Conservation (phyloP, 192 early-diverging fungal species). For the Thamnidium elegans region DNA sequence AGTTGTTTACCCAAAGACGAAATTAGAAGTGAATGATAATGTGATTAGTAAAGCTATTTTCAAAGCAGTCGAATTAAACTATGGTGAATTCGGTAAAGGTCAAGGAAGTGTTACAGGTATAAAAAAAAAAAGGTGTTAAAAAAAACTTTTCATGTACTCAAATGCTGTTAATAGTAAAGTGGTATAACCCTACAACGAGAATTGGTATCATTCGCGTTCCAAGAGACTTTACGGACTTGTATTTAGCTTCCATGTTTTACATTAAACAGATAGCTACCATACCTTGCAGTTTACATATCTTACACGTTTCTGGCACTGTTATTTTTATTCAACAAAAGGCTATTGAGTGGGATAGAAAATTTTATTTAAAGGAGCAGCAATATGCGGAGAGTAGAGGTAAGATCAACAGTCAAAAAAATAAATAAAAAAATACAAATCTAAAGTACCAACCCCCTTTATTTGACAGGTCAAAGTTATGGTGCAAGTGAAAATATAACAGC, state of each 20-base stretch:
- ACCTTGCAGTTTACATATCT: slow-evolving; percentile 9
- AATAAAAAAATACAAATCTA: no score
- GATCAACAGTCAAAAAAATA: neutral
- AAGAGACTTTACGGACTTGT: slow-evolving; percentile 15
- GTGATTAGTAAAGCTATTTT: neutral
- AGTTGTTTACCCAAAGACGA: slow-evolving; percentile 13
- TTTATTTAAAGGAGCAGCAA: slow-evolving; percentile 20
- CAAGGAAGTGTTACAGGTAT: slow-evolving; percentile 2
- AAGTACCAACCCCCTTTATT: no score
- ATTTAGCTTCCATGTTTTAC: slow-evolving; percentile 20
- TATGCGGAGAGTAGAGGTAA: neutral
- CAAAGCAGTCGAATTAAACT: slow-evolving; percentile 5
- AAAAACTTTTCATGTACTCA: neutral
- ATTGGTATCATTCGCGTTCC: slow-evolving; percentile 18
- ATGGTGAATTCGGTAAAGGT: slow-evolving; percentile 21
- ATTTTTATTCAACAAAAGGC: slow-evolving; percentile 24
- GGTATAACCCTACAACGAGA: slow-evolving; percentile 25
- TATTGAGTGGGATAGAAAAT: slow-evolving; percentile 20
- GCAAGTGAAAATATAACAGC: no score
- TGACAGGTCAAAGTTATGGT: no score
- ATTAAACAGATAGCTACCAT: slow-evolving; percentile 21
- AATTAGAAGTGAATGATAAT: slow-evolving; percentile 8
- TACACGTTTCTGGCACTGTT: slow-evolving; percentile 22
- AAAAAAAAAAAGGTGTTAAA: neutral
- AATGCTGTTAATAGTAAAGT: slow-evolving; percentile 24